These are phyloP conservation scores for Gyrodon lividus DNA, from an alignment of 768 basidiomycete species.

Conservation along the genomic window DNA sequence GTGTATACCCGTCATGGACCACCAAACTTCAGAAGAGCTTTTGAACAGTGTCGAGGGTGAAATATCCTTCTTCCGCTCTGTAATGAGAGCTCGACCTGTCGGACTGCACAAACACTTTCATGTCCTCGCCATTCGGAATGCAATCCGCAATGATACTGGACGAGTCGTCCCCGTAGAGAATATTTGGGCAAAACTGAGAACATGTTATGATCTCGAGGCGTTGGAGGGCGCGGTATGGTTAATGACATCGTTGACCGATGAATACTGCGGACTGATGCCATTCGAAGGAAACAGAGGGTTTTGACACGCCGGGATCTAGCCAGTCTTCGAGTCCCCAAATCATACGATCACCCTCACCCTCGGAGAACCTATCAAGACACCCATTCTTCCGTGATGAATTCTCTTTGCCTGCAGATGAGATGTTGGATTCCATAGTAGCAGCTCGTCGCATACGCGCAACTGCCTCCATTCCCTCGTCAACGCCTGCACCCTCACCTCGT, in stretches of 20 bases:
- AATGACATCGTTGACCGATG: conserved; percentile 1
- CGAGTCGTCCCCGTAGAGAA: conserved; percentile 55
- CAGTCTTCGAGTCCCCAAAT: conserved; percentile 43
- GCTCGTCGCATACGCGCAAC: conserved; percentile 63
- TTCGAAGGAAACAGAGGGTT: conserved; percentile 43
- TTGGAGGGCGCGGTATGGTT: conserved; percentile 58
- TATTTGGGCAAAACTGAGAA: conserved; percentile 73
- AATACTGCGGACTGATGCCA: conserved; percentile 6
- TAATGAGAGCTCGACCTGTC: conserved; percentile 79
- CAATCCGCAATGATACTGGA: conserved; percentile 71
- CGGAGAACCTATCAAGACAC: conserved; percentile 64
- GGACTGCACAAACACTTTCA: conserved; percentile 85
- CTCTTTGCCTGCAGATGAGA: conserved; percentile 54
- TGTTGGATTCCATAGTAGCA: conserved; percentile 58
- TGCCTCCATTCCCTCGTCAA: conserved; percentile 50
- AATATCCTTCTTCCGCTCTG: conserved; percentile 79
- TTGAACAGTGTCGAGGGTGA: conserved; percentile 79
- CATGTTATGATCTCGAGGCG: conserved; percentile 72
- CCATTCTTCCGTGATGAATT: conserved; percentile 77
- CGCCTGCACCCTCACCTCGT: conserved; percentile 56
- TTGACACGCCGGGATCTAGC: conserved; percentile 44
- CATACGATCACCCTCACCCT: conserved; percentile 65
- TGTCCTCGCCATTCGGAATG: conserved; percentile 68
- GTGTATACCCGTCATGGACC: conserved; percentile 20
- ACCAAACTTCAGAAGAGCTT: conserved; percentile 38